Conservation (phyloP, 2,329 filamentous ascomycete species). For the Myriangium duriaei region DNA sequence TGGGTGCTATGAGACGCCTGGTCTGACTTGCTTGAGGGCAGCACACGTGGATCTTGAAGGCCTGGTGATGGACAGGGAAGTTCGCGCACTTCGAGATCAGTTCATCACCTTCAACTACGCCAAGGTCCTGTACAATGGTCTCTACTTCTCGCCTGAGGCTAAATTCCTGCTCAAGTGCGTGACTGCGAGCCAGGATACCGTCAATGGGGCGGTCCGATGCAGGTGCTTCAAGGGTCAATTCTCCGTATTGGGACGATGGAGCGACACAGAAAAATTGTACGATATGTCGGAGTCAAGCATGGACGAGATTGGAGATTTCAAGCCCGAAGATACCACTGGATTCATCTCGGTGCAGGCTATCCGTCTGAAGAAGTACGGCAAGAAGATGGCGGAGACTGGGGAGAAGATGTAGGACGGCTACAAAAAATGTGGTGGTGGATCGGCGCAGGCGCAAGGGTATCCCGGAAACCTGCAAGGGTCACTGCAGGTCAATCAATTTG, state of each 20-base stretch:
- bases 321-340: slow-evolving; percentile 52
- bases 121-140: slow-evolving; percentile 47
- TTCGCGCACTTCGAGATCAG: slow-evolving; percentile 57
- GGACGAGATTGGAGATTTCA: slow-evolving; percentile 59
- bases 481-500: too few relatives aligned
- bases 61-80: slow-evolving; percentile 55
- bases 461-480: background rate
- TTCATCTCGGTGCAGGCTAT: slow-evolving; percentile 62
- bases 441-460: too few relatives aligned
- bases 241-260: slow-evolving; percentile 46
- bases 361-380: slow-evolving; percentile 32
- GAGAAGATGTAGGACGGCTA: slow-evolving; percentile 19
- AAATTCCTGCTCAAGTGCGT: slow-evolving; percentile 59
- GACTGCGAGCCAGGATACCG: slow-evolving; percentile 45
- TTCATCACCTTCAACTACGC: slow-evolving; percentile 55
- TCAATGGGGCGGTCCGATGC: slow-evolving; percentile 50
- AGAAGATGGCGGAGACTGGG: slow-evolving; percentile 26
- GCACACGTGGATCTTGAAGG: slow-evolving; percentile 53
- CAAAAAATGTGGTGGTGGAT: too few relatives aligned
- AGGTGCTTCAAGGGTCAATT: slow-evolving; percentile 56
- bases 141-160: slow-evolving; percentile 59
- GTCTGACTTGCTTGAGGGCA: slow-evolving; percentile 42
- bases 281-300: slow-evolving; percentile 52
- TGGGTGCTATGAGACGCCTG: slow-evolving; percentile 65
- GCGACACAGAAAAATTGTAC: slow-evolving; percentile 58